Conservation (phyloP, 345 rosid genomes). For the Eucalyptus rudis region DNA sequence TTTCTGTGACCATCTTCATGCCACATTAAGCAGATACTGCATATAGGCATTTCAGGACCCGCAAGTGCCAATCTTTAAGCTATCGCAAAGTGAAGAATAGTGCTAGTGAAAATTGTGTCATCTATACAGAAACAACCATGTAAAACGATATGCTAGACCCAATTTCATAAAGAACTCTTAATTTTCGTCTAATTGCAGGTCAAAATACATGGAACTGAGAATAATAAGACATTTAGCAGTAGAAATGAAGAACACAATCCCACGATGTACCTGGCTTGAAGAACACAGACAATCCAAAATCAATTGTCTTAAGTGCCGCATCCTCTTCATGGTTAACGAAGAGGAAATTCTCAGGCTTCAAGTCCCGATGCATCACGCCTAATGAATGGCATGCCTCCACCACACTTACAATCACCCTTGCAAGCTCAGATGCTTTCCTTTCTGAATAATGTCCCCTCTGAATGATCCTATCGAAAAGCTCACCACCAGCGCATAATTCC, state of each 20-base stretch:
- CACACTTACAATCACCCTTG: constrained; percentile 69
- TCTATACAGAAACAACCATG: not conserved
- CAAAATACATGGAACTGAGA: not conserved
- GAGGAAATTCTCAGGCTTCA: constrained; percentile 97
- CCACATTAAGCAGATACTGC: not conserved
- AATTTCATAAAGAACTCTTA: not conserved
- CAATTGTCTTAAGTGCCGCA: constrained; percentile 67
- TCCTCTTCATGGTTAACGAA: constrained; percentile 64
- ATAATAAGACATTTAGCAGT: not conserved
- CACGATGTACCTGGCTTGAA: constrained; percentile 68
- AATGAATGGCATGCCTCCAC: constrained; percentile 90
- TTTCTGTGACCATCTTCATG: not conserved
- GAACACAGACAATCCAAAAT: constrained; percentile 90
- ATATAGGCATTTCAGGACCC: not conserved
- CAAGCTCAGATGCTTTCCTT: constrained; percentile 78
- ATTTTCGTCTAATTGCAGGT: not conserved
- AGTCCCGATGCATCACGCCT: constrained; percentile 95
- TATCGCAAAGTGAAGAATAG: not conserved
- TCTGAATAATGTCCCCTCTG: constrained; percentile 85
- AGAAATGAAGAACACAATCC: not conserved
- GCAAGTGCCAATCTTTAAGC: not conserved
- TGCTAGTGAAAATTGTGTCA: not conserved
- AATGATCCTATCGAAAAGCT: constrained; percentile 86
- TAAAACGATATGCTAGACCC: not conserved
- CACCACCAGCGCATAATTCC: constrained; percentile 96